Percentiles rank a stretch among this genome's conserved stretches.
Conservation (phyloP, 2,329 filamentous ascomycete species). For the Didymosphaeria variabile region DNA sequence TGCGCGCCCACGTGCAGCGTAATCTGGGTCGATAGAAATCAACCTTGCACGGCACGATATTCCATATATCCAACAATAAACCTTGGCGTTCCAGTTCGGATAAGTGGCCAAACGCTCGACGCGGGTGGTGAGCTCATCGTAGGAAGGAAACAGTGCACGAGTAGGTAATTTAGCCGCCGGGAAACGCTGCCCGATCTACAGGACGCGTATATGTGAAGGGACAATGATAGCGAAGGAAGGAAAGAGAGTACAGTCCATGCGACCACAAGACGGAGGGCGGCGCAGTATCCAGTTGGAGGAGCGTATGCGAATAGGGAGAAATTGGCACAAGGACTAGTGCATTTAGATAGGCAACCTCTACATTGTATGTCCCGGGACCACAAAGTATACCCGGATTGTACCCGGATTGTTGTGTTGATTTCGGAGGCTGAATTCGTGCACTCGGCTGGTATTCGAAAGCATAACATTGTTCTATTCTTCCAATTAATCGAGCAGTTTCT, state of each 20-base stretch:
- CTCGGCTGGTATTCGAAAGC: too few relatives aligned
- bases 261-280: too few relatives aligned
- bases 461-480: too few relatives aligned
- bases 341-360: too few relatives aligned
- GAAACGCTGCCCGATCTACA: not conserved
- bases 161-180: slow-evolving; percentile 4
- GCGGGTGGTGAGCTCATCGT: not conserved
- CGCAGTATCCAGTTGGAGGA: too few relatives aligned
- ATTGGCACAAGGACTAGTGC: too few relatives aligned
- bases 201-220: not conserved
- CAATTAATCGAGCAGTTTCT: not conserved
- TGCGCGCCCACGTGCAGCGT: not conserved
- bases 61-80: not conserved
- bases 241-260: too few relatives aligned
- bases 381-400: too few relatives aligned
- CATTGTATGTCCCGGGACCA: too few relatives aligned
- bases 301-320: too few relatives aligned
- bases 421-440: too few relatives aligned
- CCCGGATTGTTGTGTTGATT: too few relatives aligned
- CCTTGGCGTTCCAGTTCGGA: not conserved
- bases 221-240: not conserved
- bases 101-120: not conserved
- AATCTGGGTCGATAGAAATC: not conserved
- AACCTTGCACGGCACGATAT: not conserved
- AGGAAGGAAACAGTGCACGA: not conserved